A percentile compares a stretch with the other conserved stretches of the same genome.
phyloP scores from a whole-genome alignment of 495 filamentous ascomycete species.

The Geopyxis carbonaria region DNA sequence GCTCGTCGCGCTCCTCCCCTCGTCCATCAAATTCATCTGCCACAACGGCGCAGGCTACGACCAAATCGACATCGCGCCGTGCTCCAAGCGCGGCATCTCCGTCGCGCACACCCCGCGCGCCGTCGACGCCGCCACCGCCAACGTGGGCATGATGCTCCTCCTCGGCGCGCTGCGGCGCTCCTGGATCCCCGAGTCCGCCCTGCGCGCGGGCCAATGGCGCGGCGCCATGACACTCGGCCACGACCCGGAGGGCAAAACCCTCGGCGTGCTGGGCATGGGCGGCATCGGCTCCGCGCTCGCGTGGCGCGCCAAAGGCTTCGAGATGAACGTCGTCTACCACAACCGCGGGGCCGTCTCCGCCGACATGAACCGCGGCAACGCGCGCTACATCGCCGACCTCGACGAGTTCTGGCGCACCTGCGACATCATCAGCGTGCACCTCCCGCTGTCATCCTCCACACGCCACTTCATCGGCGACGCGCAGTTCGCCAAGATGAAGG shows the following conservation, averaged over 20 bases:
- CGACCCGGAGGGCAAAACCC: slow-evolving; percentile 48
- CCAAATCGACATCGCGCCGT: slow-evolving; percentile 57
- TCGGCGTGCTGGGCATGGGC: slow-evolving; percentile 78
- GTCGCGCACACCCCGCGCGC: slow-evolving; percentile 52
- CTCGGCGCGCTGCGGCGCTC: slow-evolving; percentile 51
- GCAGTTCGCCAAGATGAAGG: slow-evolving; percentile 49
- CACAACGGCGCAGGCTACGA: slow-evolving; percentile 84
- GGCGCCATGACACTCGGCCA: slow-evolving; percentile 29
- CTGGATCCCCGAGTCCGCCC: slow-evolving; percentile 42
- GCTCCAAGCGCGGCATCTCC: slow-evolving; percentile 43
- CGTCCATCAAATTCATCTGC: slow-evolving; percentile 55
- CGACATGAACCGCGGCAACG: slow-evolving; percentile 56
- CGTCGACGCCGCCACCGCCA: slow-evolving; percentile 55
- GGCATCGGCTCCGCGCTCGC: slow-evolving; percentile 68
- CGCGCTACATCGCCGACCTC: slow-evolving; percentile 23
- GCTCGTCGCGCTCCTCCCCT: slow-evolving; percentile 42
- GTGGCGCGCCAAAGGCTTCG: slow-evolving; percentile 48
- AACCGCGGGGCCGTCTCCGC: slow-evolving; percentile 82
- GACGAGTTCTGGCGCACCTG: slow-evolving; percentile 40
- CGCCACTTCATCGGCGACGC: slow-evolving; percentile 43
- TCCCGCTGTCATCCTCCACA: slow-evolving; percentile 50
- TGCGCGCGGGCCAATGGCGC: slow-evolving; percentile 43
- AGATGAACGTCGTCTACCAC: slow-evolving; percentile 94
- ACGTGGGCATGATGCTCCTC: slow-evolving; percentile 53
- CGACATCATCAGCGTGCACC: slow-evolving; percentile 51